These are phyloP conservation scores for Alternaria sp. DNA, from an alignment of 2,329 filamentous ascomycete genomes.

Conservation along the genomic window DNA sequence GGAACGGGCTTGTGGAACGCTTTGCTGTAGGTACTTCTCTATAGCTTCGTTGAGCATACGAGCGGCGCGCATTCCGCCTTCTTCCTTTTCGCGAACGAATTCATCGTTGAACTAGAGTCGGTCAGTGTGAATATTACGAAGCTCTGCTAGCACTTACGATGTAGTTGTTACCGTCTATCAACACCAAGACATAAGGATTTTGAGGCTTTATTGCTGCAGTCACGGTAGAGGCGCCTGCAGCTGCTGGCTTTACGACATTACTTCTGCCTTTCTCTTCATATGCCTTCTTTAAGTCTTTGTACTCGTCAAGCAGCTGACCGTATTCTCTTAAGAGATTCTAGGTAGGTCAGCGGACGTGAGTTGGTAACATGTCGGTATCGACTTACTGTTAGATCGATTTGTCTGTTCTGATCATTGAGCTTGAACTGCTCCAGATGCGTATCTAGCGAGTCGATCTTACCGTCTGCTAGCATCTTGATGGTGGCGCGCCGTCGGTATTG, in stretches of 20 bases:
- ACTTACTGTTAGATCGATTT: constrained; percentile 30
- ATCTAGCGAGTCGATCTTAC: constrained; percentile 37
- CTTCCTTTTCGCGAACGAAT: constrained; percentile 58
- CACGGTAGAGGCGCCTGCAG: constrained; percentile 25
- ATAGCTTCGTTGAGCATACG: constrained; percentile 63
- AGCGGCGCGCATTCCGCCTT: constrained; percentile 66
- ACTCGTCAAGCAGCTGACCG: constrained; percentile 60
- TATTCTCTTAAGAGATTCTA: constrained; percentile 53
- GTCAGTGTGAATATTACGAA: constrained; percentile 4
- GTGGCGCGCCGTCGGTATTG: constrained; percentile 7
- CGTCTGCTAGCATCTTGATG: constrained; percentile 34
- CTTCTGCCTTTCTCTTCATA: constrained; percentile 64
- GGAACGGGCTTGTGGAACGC: constrained; percentile 49
- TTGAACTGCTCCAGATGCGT: constrained; percentile 43
- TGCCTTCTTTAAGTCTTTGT: constrained; percentile 65
- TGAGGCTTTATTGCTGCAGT: constrained; percentile 46
- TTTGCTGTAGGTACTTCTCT: constrained; percentile 46
- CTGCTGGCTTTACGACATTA: constrained; percentile 52
- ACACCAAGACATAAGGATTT: constrained; percentile 67
- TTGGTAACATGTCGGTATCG: not conserved
- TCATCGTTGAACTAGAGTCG: constrained; percentile 58
- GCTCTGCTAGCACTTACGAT: constrained; percentile 34
- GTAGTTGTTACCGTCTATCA: constrained; percentile 71
- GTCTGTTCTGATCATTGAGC: constrained; percentile 30
- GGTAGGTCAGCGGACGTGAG: constrained; percentile 17